Base-by-base conservation (phyloP, 2,329 filamentous ascomycete genomes). In the Verticillium klebahnii region DNA sequence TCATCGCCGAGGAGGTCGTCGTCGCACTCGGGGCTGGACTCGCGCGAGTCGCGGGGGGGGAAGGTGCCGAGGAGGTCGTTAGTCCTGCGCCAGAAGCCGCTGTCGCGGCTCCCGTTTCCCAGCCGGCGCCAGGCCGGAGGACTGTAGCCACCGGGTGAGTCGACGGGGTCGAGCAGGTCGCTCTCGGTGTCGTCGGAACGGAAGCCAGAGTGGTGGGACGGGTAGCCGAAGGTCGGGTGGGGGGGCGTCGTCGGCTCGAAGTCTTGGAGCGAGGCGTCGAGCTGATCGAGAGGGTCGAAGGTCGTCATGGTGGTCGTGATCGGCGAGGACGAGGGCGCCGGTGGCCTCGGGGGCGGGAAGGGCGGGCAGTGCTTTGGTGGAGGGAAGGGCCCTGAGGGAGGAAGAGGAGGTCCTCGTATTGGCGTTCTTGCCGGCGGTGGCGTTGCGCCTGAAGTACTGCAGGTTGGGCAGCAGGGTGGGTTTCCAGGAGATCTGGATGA, bases 61-160 rank as follows among this genome's bases (percentile, higher is more conserved):
- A 78, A 76, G 40, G 80, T 74, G 62, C 79, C 81, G 52, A 85
- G 76, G 11, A 80, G 75, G 68, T 87, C 83, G 69, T 86, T 82
- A 63, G 71, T 71, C 65, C 78, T 75, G 68, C 83, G 82, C 82
- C 89, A 88, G 71, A 88, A 86, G 65, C 83, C 83, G 69, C 78
- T 83, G 72, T 80, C 84, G 70, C 81, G 79, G 67, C 80, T 79
- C 68, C 83, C 84, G 79, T 85, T 86, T 77, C 78, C 81, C 74
- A 86, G 82, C 67, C 83, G 82, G 70, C 82, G 79, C 84, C 84
- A 87, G 57, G 84, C 84, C 65, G 84, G 84, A 61, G 84, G 84
- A 69, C 81, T 85, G 77, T 83, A 87, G 65, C 83, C 83, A 79
- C 82, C 82, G 69, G 66, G 78, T 71, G 83, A 86, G 52, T 76